Base-by-base conservation (phyloP, 1,139 yeast species). In the Scheffersomyces quercinus region DNA sequence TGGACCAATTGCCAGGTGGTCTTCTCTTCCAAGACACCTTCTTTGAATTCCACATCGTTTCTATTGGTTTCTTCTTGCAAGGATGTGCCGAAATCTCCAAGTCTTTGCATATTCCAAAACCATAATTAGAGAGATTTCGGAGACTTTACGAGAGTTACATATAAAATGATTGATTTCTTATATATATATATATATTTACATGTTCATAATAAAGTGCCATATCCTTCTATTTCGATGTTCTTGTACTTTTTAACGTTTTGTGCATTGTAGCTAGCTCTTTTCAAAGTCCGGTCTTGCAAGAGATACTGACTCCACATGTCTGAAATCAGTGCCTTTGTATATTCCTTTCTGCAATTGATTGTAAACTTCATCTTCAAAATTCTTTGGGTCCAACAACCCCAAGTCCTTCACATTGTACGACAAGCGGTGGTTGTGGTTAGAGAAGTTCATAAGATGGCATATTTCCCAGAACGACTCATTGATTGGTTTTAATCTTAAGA, bases 1-100 rank as follows among this genome's bases (percentile, higher is more conserved):
- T 77, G 63, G 64, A 62, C 38, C 49, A 77, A 50, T 68, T 93
- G 47, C 95, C 96, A 3, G 79, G 83, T 24, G 96, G 97, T 2
- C 53, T 76, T 15, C 47, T 71, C 36, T 77, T 83, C 44, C 63
- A 69, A 49, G 85, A 78, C 36, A 68, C 82, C 3, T 65, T 77
- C 38, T 72, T 79, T 40, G 97, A 87, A 64, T 76, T 90, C 66
- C 99, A 93, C 62, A 83, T 89, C 28, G 56, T 85, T 15, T 77
- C 82, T 11, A 53, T 79, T 15, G 68, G 84, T 5, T 93, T 89
- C 64, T 70, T 83, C 49, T 45, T 87, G 20, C 93, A 88, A 54
- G 99, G 99, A 8, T 86, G 93, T 65, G 88, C 89, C 42, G 90
- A 91, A 82, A 88, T 93, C 49, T 85, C 96, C 47, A 93, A 93